Evolutionary conservation across 73 alveolate genomes (phyloP), one percentile per base, ranked within the genome.

Genomic region (Tetrahymena borealis): DNA sequence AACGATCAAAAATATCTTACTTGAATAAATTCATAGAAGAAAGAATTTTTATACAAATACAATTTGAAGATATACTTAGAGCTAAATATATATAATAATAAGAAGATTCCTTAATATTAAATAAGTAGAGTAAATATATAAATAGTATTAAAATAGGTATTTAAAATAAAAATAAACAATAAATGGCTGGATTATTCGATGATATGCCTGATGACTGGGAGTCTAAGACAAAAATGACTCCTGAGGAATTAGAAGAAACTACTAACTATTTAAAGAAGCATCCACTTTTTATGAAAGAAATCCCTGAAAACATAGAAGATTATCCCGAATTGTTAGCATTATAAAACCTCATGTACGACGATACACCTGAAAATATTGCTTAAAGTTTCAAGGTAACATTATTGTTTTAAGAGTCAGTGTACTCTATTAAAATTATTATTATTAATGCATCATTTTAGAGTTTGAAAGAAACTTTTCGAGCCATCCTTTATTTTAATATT

Each of bases 141-240:
- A 13, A 60, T 60, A 60, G 36, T 24, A 24, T 60, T 60, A 18
- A 24, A 60, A 60, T 18, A 60, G 85, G 28, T 60, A 60, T 60
- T 60, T 35, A 24, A 60, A 60, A 60, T 60, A 15, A 60, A 35
- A 13, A 9, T 18, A 60, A n/a, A n/a, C n/a, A n/a, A 0, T 2
- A 60, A 60, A 60, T 93, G 78, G 90, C 78, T 39, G 95, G 91
- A 28, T 93, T 93, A 40, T 92, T 93, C 78, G 95, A 93, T 39
- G 95, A 92, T 78, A 93, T 93, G 37, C 95, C 95, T 33, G 95
- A 93, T 85, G 95, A 93, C 79, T 93, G 91, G 90, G 95, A 60
- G 31, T 92, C 95, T 79, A 93, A 93, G 78, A 39, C 90, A 78
- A 93, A 93, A 85, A 93, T 93, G 95, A 93, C 93, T 78, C 93